Evolutionary conservation across 768 basidiomycete species (phyloP).

Genomic region (Termitomyces sp.): DNA sequence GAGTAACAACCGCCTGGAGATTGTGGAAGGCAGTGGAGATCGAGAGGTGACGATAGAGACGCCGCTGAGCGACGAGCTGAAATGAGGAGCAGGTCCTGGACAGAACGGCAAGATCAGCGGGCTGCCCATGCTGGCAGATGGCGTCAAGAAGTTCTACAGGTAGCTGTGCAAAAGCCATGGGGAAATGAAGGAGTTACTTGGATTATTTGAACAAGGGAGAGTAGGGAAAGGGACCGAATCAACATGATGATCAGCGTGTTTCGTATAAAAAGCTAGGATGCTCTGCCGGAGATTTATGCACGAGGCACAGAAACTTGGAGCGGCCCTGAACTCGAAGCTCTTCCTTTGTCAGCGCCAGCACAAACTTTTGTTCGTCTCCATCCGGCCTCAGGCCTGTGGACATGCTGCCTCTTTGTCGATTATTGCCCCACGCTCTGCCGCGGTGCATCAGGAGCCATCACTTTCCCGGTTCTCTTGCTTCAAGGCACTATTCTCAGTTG

Average conservation of each 20-base stretch:
- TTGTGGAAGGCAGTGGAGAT: conserved; percentile 39
- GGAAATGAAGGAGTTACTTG: conserved; percentile 4
- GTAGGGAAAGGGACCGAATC: conserved; percentile 14
- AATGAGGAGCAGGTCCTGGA: conserved; percentile 36
- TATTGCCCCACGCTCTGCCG: conserved; percentile 4
- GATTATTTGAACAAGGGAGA: conserved; percentile 1
- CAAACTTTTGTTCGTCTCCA: conserved; percentile 7
- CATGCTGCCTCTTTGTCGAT: conserved; percentile 13
- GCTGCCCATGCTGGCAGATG: conserved; percentile 28
- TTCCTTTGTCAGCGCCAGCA: conserved; percentile 2
- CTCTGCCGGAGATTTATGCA: conserved; percentile 12
- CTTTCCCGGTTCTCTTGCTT: conserved; percentile 8
- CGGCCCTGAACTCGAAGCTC: conserved; percentile 13
- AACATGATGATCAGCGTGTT: conserved; percentile 18
- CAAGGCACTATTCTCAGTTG: conserved; percentile 15
- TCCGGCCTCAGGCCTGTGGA: background rate
- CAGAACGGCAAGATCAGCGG: conserved; percentile 41
- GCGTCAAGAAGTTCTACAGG: conserved; percentile 60
- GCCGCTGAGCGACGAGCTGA: conserved; percentile 46
- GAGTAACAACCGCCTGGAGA: conserved; percentile 44
- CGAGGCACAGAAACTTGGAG: conserved; percentile 13
- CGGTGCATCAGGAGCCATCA: conserved; percentile 4
- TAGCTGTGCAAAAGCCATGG: conserved; percentile 42
- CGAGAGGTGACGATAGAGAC: conserved; percentile 56
- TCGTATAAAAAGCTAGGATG: conserved; percentile 15